These are phyloP conservation scores for Phaffia rhodozyma DNA, from an alignment of 1,284 basidiomycete genomes.

Conservation along the genomic window DNA sequence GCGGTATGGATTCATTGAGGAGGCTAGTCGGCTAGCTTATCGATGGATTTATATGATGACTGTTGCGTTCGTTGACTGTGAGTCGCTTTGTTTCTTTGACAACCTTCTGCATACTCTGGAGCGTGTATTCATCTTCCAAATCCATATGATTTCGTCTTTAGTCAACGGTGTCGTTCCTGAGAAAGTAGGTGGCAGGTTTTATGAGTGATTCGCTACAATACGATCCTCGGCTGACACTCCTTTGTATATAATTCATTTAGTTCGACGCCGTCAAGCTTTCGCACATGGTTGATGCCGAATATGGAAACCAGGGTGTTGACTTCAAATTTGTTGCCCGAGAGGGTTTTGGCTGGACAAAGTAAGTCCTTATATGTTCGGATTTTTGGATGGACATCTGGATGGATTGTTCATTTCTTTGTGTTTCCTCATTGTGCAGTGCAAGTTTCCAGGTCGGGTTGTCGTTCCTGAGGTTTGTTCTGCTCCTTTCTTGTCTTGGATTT, in stretches of 20 bases:
- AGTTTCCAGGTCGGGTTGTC: constrained; percentile 88
- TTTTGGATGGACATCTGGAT: not conserved
- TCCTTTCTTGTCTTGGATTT: too few species aligned
- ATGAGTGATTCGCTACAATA: constrained; percentile 1
- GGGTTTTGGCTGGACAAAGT: constrained; percentile 95
- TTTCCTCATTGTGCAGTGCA: constrained; percentile 41
- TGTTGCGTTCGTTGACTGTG: constrained; percentile 30
- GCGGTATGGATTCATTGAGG: constrained; percentile 87
- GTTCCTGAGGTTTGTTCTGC: constrained; percentile 53
- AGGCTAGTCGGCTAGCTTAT: constrained; percentile 86
- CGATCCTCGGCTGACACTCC: not conserved
- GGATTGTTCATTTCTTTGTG: not conserved
- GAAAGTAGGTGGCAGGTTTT: constrained; percentile 46
- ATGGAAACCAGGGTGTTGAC: constrained; percentile 95
- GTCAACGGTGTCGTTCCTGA: constrained; percentile 93
- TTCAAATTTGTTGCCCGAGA: constrained; percentile 93
- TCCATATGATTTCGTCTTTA: not conserved
- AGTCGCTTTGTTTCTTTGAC: not conserved
- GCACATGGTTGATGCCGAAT: constrained; percentile 93
- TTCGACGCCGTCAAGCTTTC: constrained; percentile 93
- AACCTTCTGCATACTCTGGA: not conserved
- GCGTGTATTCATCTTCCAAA: constrained; percentile 12
- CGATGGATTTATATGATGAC: constrained; percentile 81
- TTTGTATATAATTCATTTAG: constrained; percentile 34
- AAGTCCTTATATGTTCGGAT: constrained; percentile 37